Percentiles rank a stretch among this genome's conserved stretches.
phyloP scores from a whole-genome alignment of 2,329 filamentous ascomycete species.

The Fusarium keratoplasticum region DNA sequence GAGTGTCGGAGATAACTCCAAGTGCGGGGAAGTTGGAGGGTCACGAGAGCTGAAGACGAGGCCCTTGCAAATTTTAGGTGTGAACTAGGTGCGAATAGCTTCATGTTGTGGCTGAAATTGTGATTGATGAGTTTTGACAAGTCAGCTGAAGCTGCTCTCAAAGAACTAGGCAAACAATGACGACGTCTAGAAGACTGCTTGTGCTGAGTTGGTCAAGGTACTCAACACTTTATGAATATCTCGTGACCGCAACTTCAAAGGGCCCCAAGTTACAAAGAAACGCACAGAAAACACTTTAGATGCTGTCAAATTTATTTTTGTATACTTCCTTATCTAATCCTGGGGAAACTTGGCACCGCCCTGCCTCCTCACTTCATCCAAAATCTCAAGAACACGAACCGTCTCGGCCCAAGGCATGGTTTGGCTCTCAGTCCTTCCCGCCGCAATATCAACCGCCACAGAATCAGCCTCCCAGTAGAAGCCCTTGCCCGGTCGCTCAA shows the following conservation, averaged over 20 bases:
- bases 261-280: not conserved
- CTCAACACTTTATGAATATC: not conserved
- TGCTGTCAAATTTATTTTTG: not conserved
- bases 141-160: not conserved
- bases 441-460: conserved; percentile 54
- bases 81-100: not conserved
- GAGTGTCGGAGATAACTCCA: not conserved
- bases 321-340: conserved; percentile 19
- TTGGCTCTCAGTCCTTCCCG: conserved; percentile 51
- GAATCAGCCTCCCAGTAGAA: conserved; percentile 61
- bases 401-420: conserved; percentile 61
- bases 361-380: conserved; percentile 59
- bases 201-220: not conserved
- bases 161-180: not conserved
- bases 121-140: not conserved
- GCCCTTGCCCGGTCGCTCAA: conserved; percentile 50
- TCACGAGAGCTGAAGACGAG: not conserved
- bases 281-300: not conserved
- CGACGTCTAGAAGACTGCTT: not conserved
- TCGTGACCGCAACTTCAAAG: not conserved
- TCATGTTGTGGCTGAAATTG: not conserved
- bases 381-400: conserved; percentile 56
- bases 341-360: conserved; percentile 47
- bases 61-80: not conserved
- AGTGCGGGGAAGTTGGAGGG: not conserved